These are phyloP conservation scores for Aspergillus cristatus DNA, from an alignment of 495 filamentous ascomycete species.

Conservation along the genomic window DNA sequence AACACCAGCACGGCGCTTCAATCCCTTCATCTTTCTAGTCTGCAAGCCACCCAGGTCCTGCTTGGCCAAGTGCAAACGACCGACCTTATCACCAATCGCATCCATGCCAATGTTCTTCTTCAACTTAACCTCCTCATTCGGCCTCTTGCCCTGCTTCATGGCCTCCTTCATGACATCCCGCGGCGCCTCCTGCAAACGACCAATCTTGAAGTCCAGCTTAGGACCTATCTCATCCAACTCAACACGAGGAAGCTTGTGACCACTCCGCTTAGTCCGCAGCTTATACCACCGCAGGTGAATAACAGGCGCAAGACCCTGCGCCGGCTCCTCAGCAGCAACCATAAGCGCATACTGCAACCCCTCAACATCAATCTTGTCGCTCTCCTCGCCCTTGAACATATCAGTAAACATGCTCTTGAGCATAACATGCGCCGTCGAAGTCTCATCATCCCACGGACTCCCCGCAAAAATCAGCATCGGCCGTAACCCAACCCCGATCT, in stretches of 20 bases:
- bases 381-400: slow-evolving; percentile 74
- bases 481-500: slow-evolving; percentile 61
- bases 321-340: slow-evolving; percentile 69
- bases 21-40: slow-evolving; percentile 98
- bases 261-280: slow-evolving; percentile 74
- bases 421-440: slow-evolving; percentile 63
- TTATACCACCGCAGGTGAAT: slow-evolving; percentile 80
- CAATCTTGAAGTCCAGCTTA: slow-evolving; percentile 85
- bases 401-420: slow-evolving; percentile 83
- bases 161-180: slow-evolving; percentile 77
- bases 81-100: slow-evolving; percentile 88
- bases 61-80: slow-evolving; percentile 83
- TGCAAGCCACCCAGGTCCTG: slow-evolving; percentile 83
- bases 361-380: slow-evolving; percentile 79
- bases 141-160: slow-evolving; percentile 69
- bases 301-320: slow-evolving; percentile 49
- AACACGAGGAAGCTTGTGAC: slow-evolving; percentile 77
- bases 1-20: slow-evolving; percentile 65
- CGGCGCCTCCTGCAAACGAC: slow-evolving; percentile 69
- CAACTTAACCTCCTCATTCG: slow-evolving; percentile 46
- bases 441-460: slow-evolving; percentile 69
- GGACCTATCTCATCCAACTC: slow-evolving; percentile 95
- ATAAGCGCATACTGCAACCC: slow-evolving; percentile 83
- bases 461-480: slow-evolving; percentile 85
- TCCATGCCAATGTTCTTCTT: slow-evolving; percentile 97